Base-by-base conservation (phyloP, 2,329 filamentous ascomycete species). In the Blastomyces silverae region DNA sequence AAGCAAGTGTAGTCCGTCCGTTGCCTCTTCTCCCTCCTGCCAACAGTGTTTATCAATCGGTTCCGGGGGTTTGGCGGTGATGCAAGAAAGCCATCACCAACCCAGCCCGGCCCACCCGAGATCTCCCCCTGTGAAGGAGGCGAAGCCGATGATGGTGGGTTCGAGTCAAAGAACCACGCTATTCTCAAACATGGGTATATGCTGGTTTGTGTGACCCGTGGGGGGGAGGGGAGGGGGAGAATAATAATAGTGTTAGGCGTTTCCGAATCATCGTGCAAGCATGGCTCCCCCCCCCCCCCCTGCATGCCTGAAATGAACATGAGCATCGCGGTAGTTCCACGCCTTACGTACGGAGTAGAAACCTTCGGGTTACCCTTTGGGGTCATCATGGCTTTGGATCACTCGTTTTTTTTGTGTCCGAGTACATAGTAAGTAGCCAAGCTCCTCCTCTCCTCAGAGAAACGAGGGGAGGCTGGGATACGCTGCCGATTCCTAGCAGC, bases 141-240 rank as follows among this genome's bases (percentile, higher is more conserved):
- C 25, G 25, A 39, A 57, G n/a, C 55, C 55, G 55, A 55, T 34
- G 55, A 55, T 34, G 52, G 52, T 28, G 28, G 31, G 53, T 3
- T 59, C 10, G 8, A 42, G 58, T 48, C 58, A 60, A 48, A 60
- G 58, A 48, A 31, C 58, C 58, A 60, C 42, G 58, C 58, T 48
- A 46, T 48, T 25, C 25, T 60, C 58, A 60, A 60, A 46, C 39
- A 60, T 60, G 58, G 39, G 39, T 37, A 58, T 58, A 25, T 34
- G 56, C 56, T 42, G 37, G 8, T 42, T 44, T 20, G 37, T 59
- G 22, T 34, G 37, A 59, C 56, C 10, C 34, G 2, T 5, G 37
- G 56, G 31, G 34, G 10, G 34, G 3, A 7, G 7, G 15, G 28
- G 22, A 11, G 53, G 28, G 10, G 8, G 15, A 13, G 34, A 31